Conservation (phyloP, 1,284 basidiomycete species). For the Cryptococcus amylolentus region DNA sequence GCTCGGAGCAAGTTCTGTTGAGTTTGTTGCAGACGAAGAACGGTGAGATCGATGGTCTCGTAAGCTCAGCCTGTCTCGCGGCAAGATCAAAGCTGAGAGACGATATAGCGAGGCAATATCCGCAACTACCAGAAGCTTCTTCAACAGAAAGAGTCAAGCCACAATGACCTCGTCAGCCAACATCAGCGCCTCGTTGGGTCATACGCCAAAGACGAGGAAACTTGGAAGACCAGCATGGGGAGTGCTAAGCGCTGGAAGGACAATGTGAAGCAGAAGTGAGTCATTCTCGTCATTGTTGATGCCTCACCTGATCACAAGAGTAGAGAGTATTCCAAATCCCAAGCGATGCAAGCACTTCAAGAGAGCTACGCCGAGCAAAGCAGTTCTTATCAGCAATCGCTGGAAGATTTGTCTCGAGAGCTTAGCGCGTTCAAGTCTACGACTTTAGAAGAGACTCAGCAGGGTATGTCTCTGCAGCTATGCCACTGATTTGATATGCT, state of each 20-base stretch:
- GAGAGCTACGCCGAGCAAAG: neutral
- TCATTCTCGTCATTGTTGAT: neutral
- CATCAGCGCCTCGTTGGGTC: neutral
- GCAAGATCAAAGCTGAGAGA: neutral
- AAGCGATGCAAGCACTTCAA: conserved; percentile 1
- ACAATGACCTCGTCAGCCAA: neutral
- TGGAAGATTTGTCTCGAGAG: neutral
- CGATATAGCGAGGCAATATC: neutral
- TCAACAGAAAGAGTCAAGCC: neutral
- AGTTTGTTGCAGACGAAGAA: conserved; percentile 1
- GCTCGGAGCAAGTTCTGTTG: neutral
- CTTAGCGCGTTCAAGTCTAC: neutral
- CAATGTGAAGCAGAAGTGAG: conserved; percentile 1
- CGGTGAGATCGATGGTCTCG: neutral
- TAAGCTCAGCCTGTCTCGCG: neutral
- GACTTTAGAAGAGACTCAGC: neutral
- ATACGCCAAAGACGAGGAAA: neutral
- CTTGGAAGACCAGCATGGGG: conserved; percentile 1
- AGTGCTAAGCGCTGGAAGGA: conserved; percentile 4
- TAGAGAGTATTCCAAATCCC: neutral
- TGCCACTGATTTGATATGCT: neutral
- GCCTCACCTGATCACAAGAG: neutral
- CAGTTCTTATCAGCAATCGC: neutral
- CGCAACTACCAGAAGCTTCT: neutral
- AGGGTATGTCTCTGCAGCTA: neutral